phyloP scores from a whole-genome alignment of 805 yeast species.

The Metschnikowia koreensis region DNA sequence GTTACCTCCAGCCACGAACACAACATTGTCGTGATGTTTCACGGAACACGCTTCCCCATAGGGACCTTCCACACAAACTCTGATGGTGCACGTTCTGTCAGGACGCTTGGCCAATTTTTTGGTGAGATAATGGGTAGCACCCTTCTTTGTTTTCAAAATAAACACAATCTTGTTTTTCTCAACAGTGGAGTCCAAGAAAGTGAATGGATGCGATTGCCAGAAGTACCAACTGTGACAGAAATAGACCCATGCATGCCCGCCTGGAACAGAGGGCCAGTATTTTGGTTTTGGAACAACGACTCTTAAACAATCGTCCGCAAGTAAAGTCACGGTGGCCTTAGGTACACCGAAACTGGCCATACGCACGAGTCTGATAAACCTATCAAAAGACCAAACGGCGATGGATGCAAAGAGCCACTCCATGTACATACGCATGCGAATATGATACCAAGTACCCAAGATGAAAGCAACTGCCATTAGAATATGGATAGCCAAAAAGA shows the following conservation, averaged over 20 bases:
- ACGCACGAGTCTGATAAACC: slow-evolving; percentile 29
- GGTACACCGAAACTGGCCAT: slow-evolving; percentile 37
- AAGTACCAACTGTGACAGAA: slow-evolving; percentile 34
- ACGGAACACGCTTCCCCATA: slow-evolving; percentile 58
- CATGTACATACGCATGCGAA: slow-evolving; percentile 11
- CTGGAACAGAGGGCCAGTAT: slow-evolving; percentile 38
- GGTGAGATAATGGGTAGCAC: slow-evolving; percentile 35
- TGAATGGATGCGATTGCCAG: slow-evolving; percentile 46
- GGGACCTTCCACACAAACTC: slow-evolving; percentile 61
- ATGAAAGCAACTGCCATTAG: slow-evolving; percentile 16
- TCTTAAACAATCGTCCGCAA: slow-evolving; percentile 38
- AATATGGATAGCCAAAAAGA: slow-evolving; percentile 18
- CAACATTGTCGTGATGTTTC: slow-evolving; percentile 49
- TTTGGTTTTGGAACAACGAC: slow-evolving; percentile 36
- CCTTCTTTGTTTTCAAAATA: slow-evolving; percentile 38
- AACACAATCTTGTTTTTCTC: slow-evolving; percentile 26
- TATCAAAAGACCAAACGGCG: slow-evolving; percentile 36
- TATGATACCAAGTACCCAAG: slow-evolving; percentile 18
- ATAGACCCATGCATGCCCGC: slow-evolving; percentile 42
- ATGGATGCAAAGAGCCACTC: slow-evolving; percentile 15
- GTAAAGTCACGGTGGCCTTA: slow-evolving; percentile 26
- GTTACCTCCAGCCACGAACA: slow-evolving; percentile 71
- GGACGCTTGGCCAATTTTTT: slow-evolving; percentile 29
- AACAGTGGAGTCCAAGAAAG: slow-evolving; percentile 25
- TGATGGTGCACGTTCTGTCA: slow-evolving; percentile 26